Evolutionary conservation across 176 grass and related monocot species (phyloP).

Genomic region (Rhipidocladum racemiflorum): DNA sequence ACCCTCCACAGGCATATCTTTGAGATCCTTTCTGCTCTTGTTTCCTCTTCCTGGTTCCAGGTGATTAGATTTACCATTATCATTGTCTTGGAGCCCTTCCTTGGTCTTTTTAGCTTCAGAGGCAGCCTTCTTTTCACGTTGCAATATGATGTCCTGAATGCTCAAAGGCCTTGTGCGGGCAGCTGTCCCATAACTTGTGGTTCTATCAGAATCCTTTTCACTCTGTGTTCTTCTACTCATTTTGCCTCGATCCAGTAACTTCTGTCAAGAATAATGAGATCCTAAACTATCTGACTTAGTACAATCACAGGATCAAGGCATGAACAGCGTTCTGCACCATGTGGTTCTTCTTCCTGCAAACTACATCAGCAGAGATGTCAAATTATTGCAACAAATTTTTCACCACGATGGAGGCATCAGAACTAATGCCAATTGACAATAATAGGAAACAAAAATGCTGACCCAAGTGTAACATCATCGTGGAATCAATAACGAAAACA

Average conservation of each 20-base stretch:
- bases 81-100: constrained; percentile 18
- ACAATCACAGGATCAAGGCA: not conserved
- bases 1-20: constrained; percentile 21
- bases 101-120: constrained; percentile 42
- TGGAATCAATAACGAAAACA: not conserved
- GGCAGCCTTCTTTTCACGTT: constrained; percentile 54
- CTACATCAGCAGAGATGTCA: not conserved
- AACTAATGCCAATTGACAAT: not conserved
- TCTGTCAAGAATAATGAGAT: not conserved
- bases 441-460: not conserved
- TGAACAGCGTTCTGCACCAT: not conserved
- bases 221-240: constrained; percentile 59
- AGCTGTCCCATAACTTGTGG: constrained; percentile 50
- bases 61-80: constrained; percentile 24
- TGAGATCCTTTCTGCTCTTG: constrained; percentile 39
- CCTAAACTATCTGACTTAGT: not conserved
- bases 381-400: not conserved
- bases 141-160: constrained; percentile 80
- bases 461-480: not conserved
- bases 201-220: constrained; percentile 27
- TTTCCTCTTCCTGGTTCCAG: constrained; percentile 24
- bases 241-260: constrained; percentile 18
- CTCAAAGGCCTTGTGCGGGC: constrained; percentile 86
- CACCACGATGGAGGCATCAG: not conserved
- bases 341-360: constrained; percentile 21